Base-by-base conservation (phyloP, 441 rosid species). In the Jatropha podagrica region DNA sequence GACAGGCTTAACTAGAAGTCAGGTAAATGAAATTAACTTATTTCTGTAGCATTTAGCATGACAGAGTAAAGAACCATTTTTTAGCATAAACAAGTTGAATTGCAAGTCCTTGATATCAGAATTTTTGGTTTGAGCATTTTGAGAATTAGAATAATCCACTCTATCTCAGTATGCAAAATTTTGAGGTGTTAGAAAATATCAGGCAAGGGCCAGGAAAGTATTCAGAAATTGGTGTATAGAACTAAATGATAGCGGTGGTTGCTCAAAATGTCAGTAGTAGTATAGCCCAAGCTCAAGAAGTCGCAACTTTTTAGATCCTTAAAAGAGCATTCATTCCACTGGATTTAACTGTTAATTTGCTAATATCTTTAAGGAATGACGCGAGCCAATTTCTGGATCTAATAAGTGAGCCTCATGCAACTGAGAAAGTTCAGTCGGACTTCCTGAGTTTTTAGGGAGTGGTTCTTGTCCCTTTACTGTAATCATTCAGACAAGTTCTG, bases 1-100 rank as follows among this genome's bases (percentile, higher is more conserved):
- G 82, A 89, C 99, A 4, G 98, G 99, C 55, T 87, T 95, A 88
- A 95, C 95, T 68, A 89, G 99, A 67, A 89, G 98, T 76, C 99
- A 95, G 99, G 99, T 95, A 88, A 69, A 46, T 60, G 60, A 69
- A 40, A 55, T 59, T 20, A n/a, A 37, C 64, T n/a, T 75, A 55
- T 71, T 61, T 38, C 69, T 59, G 55, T 66, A 38, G 26, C 17
- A 49, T 55, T 70, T 49, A 27, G 15, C 66, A 40, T 77, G 71
- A 64, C 54, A 48, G 41, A 56, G 26, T 49, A 46, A 66, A 60
- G 66, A 20, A 51, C 32, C 14, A 48, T 15, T 52, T 18, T 56
- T 14, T 44, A 48, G 65, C 71, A 20, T 4, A n/a, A 74, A 71
- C 26, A 41, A 66, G 20, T 65, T 56, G 27, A 55, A 44, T 42